Conservation (phyloP, 1,139 yeast species). For the Suhomyces ambrosiae region DNA sequence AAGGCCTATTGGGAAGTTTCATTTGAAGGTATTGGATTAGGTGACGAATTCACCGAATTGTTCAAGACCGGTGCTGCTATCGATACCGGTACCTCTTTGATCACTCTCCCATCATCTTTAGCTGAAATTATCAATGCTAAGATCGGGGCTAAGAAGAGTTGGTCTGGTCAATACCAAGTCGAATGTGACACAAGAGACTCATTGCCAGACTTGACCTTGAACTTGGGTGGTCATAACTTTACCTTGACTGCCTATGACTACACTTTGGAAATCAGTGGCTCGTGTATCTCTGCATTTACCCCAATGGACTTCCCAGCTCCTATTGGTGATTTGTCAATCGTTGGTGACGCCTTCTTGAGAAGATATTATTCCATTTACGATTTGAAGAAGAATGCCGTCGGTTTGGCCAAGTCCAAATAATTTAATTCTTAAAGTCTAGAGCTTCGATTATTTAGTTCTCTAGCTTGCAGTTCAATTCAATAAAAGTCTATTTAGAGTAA, state of each 20-base stretch:
- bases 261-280: conserved; percentile 88
- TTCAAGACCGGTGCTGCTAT: conserved; percentile 91
- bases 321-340: conserved; percentile 91
- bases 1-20: conserved; percentile 99
- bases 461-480: background rate
- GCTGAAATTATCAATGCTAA: conserved; percentile 94
- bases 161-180: conserved; percentile 95
- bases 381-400: conserved; percentile 85
- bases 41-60: conserved; percentile 85
- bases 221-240: conserved; percentile 86
- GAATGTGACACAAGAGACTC: conserved; percentile 83
- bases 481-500: background rate
- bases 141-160: conserved; percentile 94
- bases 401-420: conserved; percentile 61
- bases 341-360: conserved; percentile 97
- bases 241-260: conserved; percentile 86
- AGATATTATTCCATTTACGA: conserved; percentile 92
- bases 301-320: conserved; percentile 98
- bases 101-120: conserved; percentile 89
- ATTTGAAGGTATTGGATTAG: conserved; percentile 85
- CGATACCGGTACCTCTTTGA: conserved; percentile 96
- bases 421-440: background rate
- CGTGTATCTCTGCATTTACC: conserved; percentile 93
- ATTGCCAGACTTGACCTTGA: conserved; percentile 90
- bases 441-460: background rate